Evolutionary conservation across 1,284 basidiomycete genomes (phyloP), one percentile per base, ranked within the genome.

Genomic region (Boletus sp.): DNA sequence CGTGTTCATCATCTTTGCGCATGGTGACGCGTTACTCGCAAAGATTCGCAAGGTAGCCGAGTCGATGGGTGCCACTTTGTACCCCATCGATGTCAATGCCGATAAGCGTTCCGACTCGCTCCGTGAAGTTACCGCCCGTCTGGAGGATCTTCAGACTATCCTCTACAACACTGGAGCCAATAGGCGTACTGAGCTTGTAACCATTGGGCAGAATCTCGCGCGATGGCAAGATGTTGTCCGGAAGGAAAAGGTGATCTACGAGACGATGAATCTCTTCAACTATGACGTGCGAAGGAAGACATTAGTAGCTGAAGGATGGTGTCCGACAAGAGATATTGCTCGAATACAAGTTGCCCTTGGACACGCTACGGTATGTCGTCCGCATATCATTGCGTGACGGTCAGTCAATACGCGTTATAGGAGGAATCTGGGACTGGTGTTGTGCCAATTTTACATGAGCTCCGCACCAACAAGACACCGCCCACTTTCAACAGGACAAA

Each of bases 1-100:
- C 59, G 96, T 99, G 36, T 99, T 99, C 74, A 96, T 99, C 74
- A 98, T 99, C 69, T 99, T 99, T 64, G 96, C 95, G 0, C 96
- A 99, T 61, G 96, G 96, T 29, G 84, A 92, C 41, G 86, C 89
- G 35, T 77, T 99, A 17, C 82, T 99, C 25, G 81, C 90, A 59
- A 99, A 99, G 79, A 98, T 99, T 65, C 91, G 95, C 66, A 98
- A 95, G 70, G 92, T 99, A 53, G 89, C 94, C 38, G 96, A 98
- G 72, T 94, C 91, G 26, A 97, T 99, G 91, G 94, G 96, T 39
- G 96, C 89, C 2, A 96, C 93, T 0, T 76, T 99, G 48, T 98
- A 95, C 72, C 92, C 94, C 29, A 95, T 99, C 65, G 95, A 98
- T 67, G 77, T 93, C 37, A 94, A 95, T 58, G 82, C 89, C 2